These are phyloP conservation scores for Candida boleticola DNA, from an alignment of 805 yeast genomes.

Conservation along the genomic window DNA sequence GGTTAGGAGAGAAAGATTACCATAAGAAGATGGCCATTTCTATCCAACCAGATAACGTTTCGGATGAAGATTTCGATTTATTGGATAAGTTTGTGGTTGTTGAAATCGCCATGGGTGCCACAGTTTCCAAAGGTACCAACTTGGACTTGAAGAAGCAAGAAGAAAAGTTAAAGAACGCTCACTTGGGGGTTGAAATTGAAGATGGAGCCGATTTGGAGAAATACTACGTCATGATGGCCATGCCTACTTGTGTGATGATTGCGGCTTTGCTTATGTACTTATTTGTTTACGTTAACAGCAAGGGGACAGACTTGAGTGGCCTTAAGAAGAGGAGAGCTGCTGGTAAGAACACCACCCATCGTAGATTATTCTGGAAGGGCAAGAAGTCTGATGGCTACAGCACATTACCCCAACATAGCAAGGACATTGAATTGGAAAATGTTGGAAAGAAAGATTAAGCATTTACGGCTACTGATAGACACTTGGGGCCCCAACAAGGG, in stretches of 20 bases:
- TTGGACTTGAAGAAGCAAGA: slow-evolving; percentile 41
- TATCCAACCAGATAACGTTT: slow-evolving; percentile 67
- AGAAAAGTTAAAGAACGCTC: slow-evolving; percentile 20
- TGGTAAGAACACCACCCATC: slow-evolving; percentile 27
- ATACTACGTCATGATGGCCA: slow-evolving; percentile 62
- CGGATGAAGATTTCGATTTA: slow-evolving; percentile 65
- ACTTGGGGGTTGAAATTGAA: slow-evolving; percentile 35
- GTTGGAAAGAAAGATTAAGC: slow-evolving; percentile 3
- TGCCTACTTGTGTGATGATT: slow-evolving; percentile 64
- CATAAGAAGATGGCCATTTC: slow-evolving; percentile 60
- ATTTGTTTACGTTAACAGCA: slow-evolving; percentile 54
- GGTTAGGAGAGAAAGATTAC: slow-evolving; percentile 52
- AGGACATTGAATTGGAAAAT: slow-evolving; percentile 18
- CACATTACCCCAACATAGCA: slow-evolving; percentile 33
- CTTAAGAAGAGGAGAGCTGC: slow-evolving; percentile 32
- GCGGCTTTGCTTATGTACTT: slow-evolving; percentile 63
- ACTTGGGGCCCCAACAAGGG: no score
- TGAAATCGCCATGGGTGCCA: slow-evolving; percentile 50
- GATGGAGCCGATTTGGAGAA: slow-evolving; percentile 51
- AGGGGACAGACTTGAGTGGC: slow-evolving; percentile 39
- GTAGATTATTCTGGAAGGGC: slow-evolving; percentile 25
- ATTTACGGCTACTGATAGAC: no score
- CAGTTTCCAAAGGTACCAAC: slow-evolving; percentile 48
- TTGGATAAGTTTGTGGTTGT: slow-evolving; percentile 42
- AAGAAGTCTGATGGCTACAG: slow-evolving; percentile 19